Percentiles rank a stretch among this genome's conserved stretches.
phyloP scores from a whole-genome alignment of 2,329 filamentous ascomycete genomes.

The Rutstroemia sp. region DNA sequence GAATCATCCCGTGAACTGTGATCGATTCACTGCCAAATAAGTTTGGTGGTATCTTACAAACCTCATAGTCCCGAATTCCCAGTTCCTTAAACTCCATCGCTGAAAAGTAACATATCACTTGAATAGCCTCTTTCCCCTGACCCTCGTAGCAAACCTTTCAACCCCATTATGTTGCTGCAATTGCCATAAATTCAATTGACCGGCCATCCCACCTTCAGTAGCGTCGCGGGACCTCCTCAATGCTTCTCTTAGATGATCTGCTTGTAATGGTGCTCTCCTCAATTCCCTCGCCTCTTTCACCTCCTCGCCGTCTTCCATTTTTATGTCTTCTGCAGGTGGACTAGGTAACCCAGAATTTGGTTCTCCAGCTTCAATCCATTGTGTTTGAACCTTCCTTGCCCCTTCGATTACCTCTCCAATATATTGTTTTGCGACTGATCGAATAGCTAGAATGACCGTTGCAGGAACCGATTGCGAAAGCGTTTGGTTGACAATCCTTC shows the following conservation, averaged over 20 bases:
- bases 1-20: too few species aligned
- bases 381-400: constrained; percentile 61
- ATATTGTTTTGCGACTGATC: constrained; percentile 69
- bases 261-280: constrained; percentile 53
- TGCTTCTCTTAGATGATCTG: constrained; percentile 70
- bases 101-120: constrained; percentile 18
- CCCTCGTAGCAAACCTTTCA: constrained; percentile 42
- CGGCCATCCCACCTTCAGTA: constrained; percentile 52
- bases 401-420: constrained; percentile 68
- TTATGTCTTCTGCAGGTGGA: constrained; percentile 28
- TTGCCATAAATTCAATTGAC: constrained; percentile 54
- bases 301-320: constrained; percentile 21
- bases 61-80: too few species aligned
- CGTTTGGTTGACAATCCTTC: constrained; percentile 72
- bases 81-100: background rate
- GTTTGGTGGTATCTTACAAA: too few species aligned
- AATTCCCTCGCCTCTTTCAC: constrained; percentile 30
- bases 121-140: constrained; percentile 26
- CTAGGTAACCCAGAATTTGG: constrained; percentile 46
- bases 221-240: constrained; percentile 58
- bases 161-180: constrained; percentile 51
- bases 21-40: too few species aligned
- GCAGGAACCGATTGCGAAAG: constrained; percentile 71
- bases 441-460: constrained; percentile 68
- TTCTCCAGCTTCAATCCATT: constrained; percentile 59